These are phyloP conservation scores for Digitaria exilis DNA, from an alignment of 202 grass and related monocot genomes.

Conservation along the genomic window DNA sequence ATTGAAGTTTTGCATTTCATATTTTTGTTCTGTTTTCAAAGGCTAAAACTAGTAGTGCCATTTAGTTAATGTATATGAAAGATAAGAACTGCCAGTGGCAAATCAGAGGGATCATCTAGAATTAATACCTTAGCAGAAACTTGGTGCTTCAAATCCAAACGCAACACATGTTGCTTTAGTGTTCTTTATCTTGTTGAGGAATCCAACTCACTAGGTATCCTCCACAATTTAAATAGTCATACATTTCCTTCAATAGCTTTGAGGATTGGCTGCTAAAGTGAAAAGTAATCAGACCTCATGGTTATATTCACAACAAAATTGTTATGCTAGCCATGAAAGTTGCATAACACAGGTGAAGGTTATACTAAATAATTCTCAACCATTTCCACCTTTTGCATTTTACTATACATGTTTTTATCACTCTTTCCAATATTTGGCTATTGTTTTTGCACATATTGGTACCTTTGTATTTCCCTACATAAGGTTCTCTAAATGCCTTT, in stretches of 20 bases:
- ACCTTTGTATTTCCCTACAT: background rate
- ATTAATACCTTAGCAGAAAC: background rate
- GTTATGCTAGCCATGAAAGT: background rate
- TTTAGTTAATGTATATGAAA: background rate
- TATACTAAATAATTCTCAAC: background rate
- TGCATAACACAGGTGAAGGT: background rate
- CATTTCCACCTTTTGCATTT: background rate
- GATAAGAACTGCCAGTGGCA: conserved; percentile 6
- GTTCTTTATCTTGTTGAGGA: background rate
- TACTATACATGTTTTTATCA: background rate
- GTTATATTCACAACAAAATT: background rate
- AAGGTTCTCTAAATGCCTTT: background rate
- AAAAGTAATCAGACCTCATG: background rate
- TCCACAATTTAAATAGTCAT: too few species aligned
- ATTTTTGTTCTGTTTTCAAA: background rate
- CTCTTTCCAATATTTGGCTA: background rate
- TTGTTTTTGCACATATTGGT: background rate
- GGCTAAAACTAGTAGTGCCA: background rate
- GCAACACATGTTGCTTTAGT: background rate
- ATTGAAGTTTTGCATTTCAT: background rate
- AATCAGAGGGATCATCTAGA: background rate
- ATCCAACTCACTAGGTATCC: background rate
- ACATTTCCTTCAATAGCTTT: too few species aligned
- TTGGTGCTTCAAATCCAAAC: background rate
- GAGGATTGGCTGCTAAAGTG: too few species aligned